Percentiles rank a stretch among this genome's conserved stretches.
phyloP scores from a whole-genome alignment of 139 green algal genomes.

The Nannochloris sp. region DNA sequence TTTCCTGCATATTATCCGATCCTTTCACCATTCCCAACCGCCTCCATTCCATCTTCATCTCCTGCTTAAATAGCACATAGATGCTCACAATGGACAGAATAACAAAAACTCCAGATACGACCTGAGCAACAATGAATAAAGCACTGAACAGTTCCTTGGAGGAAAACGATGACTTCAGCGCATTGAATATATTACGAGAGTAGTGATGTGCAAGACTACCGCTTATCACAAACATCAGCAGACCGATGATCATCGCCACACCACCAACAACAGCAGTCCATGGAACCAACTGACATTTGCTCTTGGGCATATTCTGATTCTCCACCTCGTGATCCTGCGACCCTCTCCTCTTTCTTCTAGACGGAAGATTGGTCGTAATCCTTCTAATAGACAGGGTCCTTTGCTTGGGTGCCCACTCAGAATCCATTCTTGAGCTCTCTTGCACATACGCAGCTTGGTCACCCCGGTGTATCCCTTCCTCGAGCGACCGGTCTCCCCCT shows the following conservation, averaged over 20 bases:
- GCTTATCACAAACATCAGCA: background rate
- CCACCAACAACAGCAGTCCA: background rate
- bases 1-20: background rate
- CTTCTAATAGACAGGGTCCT: too few relatives aligned
- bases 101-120: background rate
- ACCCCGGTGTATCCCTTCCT: too few relatives aligned
- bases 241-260: background rate
- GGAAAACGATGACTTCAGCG: background rate
- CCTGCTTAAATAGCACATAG: background rate
- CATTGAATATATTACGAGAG: background rate
- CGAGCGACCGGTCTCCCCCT: too few relatives aligned
- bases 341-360: background rate
- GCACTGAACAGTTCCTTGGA: background rate
- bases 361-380: background rate
- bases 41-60: constrained; percentile 4
- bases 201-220: background rate
- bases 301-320: background rate
- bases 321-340: background rate
- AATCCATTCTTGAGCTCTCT: too few relatives aligned
- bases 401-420: too few relatives aligned
- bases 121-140: background rate
- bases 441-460: too few relatives aligned
- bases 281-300: background rate
- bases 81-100: background rate
- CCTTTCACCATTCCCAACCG: background rate